phyloP scores from a whole-genome alignment of 2,329 filamentous ascomycete genomes.

The Chrysoporthe deuterocubensis region DNA sequence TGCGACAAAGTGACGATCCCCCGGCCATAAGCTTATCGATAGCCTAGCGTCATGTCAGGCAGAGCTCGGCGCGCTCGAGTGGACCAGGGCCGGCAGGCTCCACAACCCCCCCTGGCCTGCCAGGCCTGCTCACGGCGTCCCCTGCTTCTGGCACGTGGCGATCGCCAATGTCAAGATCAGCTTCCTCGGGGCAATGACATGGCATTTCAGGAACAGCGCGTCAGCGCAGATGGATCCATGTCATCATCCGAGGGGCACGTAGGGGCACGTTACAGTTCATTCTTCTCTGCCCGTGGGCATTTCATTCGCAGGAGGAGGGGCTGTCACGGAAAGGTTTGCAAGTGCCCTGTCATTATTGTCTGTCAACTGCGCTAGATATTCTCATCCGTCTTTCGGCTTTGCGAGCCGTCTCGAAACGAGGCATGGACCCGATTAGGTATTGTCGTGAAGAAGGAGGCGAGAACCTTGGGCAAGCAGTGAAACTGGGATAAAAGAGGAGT shows the following conservation, averaged over 20 bases:
- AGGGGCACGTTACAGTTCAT: not conserved
- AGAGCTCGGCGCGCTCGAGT: slow-evolving; percentile 13
- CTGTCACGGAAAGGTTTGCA: not conserved
- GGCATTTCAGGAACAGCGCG: slow-evolving; percentile 2
- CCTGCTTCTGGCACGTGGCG: slow-evolving; percentile 16
- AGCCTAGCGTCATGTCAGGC: slow-evolving; percentile 7
- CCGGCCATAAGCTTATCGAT: slow-evolving; percentile 28
- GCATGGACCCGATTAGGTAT: slow-evolving; percentile 5
- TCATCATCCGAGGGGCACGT: not conserved
- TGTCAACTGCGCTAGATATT: slow-evolving; percentile 29
- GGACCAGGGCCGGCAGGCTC: not conserved
- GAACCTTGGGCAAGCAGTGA: slow-evolving; percentile 18
- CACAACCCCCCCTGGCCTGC: slow-evolving; percentile 4
- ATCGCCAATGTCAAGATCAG: slow-evolving; percentile 12
- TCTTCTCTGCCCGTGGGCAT: not conserved
- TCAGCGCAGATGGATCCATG: not conserved
- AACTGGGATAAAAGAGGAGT: slow-evolving; percentile 23
- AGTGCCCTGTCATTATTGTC: slow-evolving; percentile 28
- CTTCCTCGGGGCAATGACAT: slow-evolving; percentile 8
- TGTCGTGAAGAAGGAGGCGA: slow-evolving; percentile 22
- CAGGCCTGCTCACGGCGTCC: slow-evolving; percentile 5
- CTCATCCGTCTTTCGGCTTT: slow-evolving; percentile 23
- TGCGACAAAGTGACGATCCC: slow-evolving; percentile 16
- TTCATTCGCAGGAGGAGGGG: slow-evolving; percentile 1
- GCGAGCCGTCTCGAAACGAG: slow-evolving; percentile 22